Base-by-base conservation (phyloP, 176 grass and related monocot genomes). In the Ensete ventricosum region DNA sequence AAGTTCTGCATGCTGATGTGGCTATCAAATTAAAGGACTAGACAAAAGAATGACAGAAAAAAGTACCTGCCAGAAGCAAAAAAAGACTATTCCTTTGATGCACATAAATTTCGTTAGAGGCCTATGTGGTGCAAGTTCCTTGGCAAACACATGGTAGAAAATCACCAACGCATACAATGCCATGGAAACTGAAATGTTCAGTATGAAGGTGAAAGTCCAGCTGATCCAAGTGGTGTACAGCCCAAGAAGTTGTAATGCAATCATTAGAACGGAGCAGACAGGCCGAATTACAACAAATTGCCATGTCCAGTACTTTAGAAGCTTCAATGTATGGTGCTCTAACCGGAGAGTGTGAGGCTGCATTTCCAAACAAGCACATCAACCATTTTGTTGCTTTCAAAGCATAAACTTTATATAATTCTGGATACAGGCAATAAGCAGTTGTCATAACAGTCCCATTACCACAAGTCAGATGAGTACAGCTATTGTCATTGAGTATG, bases 261-360 rank as follows among this genome's bases (percentile, higher is more conserved):
- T 94, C 81, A 99, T 91, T 69, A 94, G 66, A 68, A 91, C 62
- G 75, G 95, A 91, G 79, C 88, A 91, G 26, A 94, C 73, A 59
- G 95, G 90, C 78, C 95, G 89, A 76, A 99, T 67, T 68, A 99
- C 60, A 69, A 99, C 95, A 91, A 99, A 99, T 82, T 99, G 95
- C 95, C 95, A 99, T 57, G 95, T 99, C 95, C 95, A 99, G 81
- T 99, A 99, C 72, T 99, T 99, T 65, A 99, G 83, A 78, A 90
- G 86, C 78, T 76, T 91, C 55, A 99, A 50, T 81, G 95, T 99
- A n/a, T 87, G 87, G 72, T 91, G 90, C 77, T 99, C 95, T 78
- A 94, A 79, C 48, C 90, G 86, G 60, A 99, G 63, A 58, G 77
- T 94, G 24, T 67, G 80, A 21, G 88, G 95, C 95, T 99, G 82